These are phyloP conservation scores for Leccinum imitatum DNA, from an alignment of 768 basidiomycete genomes.

Conservation along the genomic window DNA sequence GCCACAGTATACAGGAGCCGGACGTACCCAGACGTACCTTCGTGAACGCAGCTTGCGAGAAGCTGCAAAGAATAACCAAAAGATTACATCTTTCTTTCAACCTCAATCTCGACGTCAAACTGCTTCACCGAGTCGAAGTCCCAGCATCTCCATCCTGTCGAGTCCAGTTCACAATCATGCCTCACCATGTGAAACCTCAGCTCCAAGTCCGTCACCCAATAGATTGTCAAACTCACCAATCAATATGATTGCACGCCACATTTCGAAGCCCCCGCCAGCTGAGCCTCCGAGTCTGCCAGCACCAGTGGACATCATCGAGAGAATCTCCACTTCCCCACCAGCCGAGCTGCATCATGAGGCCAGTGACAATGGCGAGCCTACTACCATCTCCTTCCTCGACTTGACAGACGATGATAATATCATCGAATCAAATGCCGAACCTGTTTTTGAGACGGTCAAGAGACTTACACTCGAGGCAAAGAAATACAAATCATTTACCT, in stretches of 20 bases:
- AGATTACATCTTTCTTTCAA: neutral
- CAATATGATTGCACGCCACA: too few species aligned
- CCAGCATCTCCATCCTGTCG: neutral
- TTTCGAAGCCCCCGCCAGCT: too few species aligned
- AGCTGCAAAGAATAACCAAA: neutral
- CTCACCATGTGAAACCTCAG: too few species aligned
- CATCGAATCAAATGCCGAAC: neutral
- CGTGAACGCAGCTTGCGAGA: neutral
- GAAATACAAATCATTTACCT: neutral
- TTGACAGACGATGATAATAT: neutral
- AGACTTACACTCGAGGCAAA: neutral
- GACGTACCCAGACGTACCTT: neutral
- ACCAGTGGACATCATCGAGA: too few species aligned
- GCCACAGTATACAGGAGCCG: neutral
- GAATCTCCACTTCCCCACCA: too few species aligned
- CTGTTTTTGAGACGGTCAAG: neutral
- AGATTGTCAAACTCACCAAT: too few species aligned
- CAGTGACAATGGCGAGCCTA: neutral
- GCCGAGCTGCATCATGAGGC: too few species aligned
- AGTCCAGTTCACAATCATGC: too few species aligned
- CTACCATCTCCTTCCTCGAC: neutral
- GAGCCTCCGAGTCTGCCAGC: too few species aligned
- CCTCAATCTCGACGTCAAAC: neutral
- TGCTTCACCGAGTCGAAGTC: neutral
- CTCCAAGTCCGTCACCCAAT: too few species aligned